These are phyloP conservation scores for Schizochytrium sp. DNA, from an alignment of 108 stramenopile genomes.

Conservation along the genomic window DNA sequence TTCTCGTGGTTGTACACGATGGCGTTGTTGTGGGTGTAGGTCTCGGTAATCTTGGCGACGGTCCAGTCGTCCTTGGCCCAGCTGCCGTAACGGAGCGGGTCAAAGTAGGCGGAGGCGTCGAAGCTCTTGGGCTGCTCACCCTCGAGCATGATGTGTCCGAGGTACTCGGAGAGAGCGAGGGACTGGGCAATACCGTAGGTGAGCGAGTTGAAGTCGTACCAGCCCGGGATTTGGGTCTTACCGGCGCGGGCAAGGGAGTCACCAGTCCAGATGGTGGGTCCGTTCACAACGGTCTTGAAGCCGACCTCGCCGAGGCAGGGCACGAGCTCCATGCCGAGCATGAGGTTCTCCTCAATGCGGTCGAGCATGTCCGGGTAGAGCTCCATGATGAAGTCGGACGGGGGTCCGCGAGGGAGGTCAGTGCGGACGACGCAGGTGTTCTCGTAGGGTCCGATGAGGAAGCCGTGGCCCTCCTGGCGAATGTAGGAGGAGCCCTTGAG, in stretches of 20 bases:
- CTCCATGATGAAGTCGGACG: constrained; percentile 62
- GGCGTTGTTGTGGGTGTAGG: constrained; percentile 60
- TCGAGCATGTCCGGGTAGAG: constrained; percentile 39
- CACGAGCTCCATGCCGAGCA: constrained; percentile 61
- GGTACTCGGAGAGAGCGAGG: constrained; percentile 53
- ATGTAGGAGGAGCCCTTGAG: constrained; percentile 61
- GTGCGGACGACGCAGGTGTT: constrained; percentile 56
- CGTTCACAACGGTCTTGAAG: constrained; percentile 62
- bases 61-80: constrained; percentile 41
- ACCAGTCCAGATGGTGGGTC: constrained; percentile 59
- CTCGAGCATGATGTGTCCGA: constrained; percentile 61
- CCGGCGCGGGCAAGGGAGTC: constrained; percentile 59
- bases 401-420: constrained; percentile 54
- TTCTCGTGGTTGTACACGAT: constrained; percentile 50
- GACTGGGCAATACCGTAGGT: constrained; percentile 60
- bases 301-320: constrained; percentile 62
- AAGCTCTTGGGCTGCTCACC: constrained; percentile 57
- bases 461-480: constrained; percentile 61
- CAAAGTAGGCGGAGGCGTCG: constrained; percentile 32
- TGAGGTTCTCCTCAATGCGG: constrained; percentile 62
- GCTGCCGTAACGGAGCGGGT: constrained; percentile 60
- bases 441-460: constrained; percentile 60
- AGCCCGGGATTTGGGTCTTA: constrained; percentile 48
- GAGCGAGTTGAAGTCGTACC: constrained; percentile 63
- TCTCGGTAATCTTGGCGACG: constrained; percentile 57